Evolutionary conservation across 306 rosid species (phyloP), one percentile per base, ranked within the genome.

Genomic region (Cicer judaicum): DNA sequence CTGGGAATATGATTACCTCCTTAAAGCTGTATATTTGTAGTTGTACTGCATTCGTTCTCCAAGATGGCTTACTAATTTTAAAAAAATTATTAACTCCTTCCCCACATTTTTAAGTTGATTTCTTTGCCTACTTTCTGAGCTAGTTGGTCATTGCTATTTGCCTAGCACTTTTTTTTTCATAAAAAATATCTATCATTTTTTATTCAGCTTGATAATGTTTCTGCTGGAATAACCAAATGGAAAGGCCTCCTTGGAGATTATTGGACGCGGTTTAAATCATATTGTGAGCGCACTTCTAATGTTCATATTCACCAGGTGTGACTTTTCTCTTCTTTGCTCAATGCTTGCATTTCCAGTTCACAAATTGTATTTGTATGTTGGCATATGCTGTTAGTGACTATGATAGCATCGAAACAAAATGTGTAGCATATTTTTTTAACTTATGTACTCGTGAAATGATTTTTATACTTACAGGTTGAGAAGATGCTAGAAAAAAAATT

Each of bases 211-310:
- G 99, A 95, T 73, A 95, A 95, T 80, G 99, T 95, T 64, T 95
- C 96, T 76, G 98, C 90, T 79, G 98, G 99, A 64, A 77, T 81
- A 77, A 95, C 99, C 70, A 96, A 95, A 80, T 95, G 98, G 99
- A 95, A 90, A 81, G 99, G 98, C 84, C 98, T 95, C 80, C 92
- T 95, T 7, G 84, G 69, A 89, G 96, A 95, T 78, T 95, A 92
- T 78, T 95, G 99, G 99, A 89, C 97, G 6, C 92, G 97, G 14
- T 92, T 92, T 85, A 92, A 91, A 74, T 75, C 90, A 65, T 92
- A 92, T 80, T 95, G 97, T 80, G 97, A 92, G 13, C 87, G 71
- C 54, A 79, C 92, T 29, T 74, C 76, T 44, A 78, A 15, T 79
- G 97, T 95, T 74, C 96, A 88, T 81, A 87, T 92, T 78, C 99